These are phyloP conservation scores for Ceratobasidium sp. DNA, from an alignment of 1,284 basidiomycete genomes.

Conservation along the genomic window DNA sequence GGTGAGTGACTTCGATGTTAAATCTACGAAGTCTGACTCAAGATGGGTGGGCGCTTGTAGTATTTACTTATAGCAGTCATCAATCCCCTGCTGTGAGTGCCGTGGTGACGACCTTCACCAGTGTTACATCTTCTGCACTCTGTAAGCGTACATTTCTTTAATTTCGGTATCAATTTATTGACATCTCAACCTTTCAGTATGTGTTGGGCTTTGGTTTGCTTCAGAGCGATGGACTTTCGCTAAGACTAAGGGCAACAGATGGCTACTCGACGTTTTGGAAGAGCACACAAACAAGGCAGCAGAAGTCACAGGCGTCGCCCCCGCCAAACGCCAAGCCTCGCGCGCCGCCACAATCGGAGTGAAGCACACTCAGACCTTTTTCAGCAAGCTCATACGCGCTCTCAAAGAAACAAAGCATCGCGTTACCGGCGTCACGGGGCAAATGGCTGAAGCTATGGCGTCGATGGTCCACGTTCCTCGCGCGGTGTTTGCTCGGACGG, in stretches of 20 bases:
- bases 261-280: constrained; percentile 39
- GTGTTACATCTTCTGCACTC: constrained; percentile 40
- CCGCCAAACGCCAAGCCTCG: neutral
- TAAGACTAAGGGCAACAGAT: constrained; percentile 42
- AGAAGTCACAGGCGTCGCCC: neutral
- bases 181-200: neutral
- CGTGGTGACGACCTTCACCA: constrained; percentile 42
- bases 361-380: neutral
- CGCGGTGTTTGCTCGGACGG: neutral
- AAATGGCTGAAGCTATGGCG: constrained; percentile 12
- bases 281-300: constrained; percentile 22
- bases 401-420: constrained; percentile 6
- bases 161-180: neutral
- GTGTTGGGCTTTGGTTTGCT: constrained; percentile 46
- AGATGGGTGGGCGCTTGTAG: neutral
- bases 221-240: constrained; percentile 43
- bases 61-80: constrained; percentile 41
- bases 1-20: neutral
- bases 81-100: constrained; percentile 15
- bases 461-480: neutral
- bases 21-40: neutral
- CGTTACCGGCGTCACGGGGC: constrained; percentile 18
- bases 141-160: constrained; percentile 16
- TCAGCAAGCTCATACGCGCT: constrained; percentile 10
- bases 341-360: neutral